Evolutionary conservation across 1,139 yeast species (phyloP).

Genomic region (Suhomyces atakaporum): DNA sequence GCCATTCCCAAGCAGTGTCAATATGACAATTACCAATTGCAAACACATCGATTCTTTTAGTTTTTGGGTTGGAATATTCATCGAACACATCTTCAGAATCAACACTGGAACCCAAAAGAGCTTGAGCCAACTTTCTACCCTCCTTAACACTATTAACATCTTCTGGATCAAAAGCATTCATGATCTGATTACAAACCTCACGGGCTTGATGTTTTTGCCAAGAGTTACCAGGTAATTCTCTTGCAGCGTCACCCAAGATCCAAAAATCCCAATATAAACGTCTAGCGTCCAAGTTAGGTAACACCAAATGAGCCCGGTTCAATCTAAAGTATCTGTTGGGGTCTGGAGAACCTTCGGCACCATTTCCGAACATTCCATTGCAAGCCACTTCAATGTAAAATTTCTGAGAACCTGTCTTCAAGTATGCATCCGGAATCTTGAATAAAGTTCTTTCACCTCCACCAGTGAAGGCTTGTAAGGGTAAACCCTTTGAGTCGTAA

Average conservation of each 20-base stretch:
- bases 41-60: conserved; percentile 52
- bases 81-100: conserved; percentile 66
- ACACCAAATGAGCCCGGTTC: conserved; percentile 70
- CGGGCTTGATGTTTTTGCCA: conserved; percentile 89
- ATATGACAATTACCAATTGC: conserved; percentile 96
- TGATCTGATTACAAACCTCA: conserved; percentile 72
- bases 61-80: conserved; percentile 21
- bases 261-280: conserved; percentile 79
- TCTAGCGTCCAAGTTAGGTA: conserved; percentile 80
- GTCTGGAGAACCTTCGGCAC: conserved; percentile 59
- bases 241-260: conserved; percentile 87
- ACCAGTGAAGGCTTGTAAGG: conserved; percentile 84
- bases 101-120: conserved; percentile 62
- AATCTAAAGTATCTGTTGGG: conserved; percentile 74
- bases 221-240: conserved; percentile 72
- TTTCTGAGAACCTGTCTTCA: conserved; percentile 45
- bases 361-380: conserved; percentile 92
- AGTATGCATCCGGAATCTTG: conserved; percentile 57
- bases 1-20: conserved; percentile 99
- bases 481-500: conserved; percentile 65
- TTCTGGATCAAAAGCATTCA: conserved; percentile 74
- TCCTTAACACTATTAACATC: conserved; percentile 49
- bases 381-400: conserved; percentile 90
- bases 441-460: conserved; percentile 78
- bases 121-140: conserved; percentile 69